phyloP scores from a whole-genome alignment of 305 asterid genomes.

The Nicotiana rustica region DNA sequence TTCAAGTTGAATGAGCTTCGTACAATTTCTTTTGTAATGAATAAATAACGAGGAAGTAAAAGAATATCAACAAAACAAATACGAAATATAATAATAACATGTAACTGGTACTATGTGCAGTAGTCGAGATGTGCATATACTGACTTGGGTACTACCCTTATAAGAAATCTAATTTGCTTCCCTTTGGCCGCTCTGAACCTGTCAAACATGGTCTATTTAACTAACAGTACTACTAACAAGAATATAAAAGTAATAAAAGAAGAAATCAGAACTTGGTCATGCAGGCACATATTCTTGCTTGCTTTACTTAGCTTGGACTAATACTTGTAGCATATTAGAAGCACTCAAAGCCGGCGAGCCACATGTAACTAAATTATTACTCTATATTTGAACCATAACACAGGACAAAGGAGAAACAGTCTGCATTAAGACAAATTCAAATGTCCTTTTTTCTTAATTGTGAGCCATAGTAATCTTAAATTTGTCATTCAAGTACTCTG shows the following conservation, averaged over 20 bases:
- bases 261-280: not conserved
- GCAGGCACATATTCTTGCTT: not conserved
- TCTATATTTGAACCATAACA: conserved; percentile 35
- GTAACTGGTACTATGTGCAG: no score
- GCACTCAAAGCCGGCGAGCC: conserved; percentile 55
- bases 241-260: not conserved
- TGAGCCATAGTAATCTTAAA: not conserved
- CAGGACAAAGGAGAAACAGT: conserved; percentile 12
- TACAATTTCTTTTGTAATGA: no score
- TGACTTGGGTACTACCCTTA: no score
- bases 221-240: not conserved
- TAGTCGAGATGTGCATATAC: no score
- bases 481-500: not conserved
- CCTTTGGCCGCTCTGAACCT: conserved; percentile 15
- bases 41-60: no score
- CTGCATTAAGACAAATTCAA: conserved; percentile 28
- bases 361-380: conserved; percentile 25
- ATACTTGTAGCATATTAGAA: conserved; percentile 35
- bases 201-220: conserved; percentile 16
- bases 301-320: not conserved
- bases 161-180: not conserved
- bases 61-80: no score
- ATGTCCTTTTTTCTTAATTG: not conserved
- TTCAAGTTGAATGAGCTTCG: no score
- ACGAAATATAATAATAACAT: no score